A percentile compares a stretch with the other conserved stretches of the same genome.
These are phyloP conservation scores for Chaetothyriales sp. DNA, from an alignment of 2,329 filamentous ascomycete species.

Conservation along the genomic window DNA sequence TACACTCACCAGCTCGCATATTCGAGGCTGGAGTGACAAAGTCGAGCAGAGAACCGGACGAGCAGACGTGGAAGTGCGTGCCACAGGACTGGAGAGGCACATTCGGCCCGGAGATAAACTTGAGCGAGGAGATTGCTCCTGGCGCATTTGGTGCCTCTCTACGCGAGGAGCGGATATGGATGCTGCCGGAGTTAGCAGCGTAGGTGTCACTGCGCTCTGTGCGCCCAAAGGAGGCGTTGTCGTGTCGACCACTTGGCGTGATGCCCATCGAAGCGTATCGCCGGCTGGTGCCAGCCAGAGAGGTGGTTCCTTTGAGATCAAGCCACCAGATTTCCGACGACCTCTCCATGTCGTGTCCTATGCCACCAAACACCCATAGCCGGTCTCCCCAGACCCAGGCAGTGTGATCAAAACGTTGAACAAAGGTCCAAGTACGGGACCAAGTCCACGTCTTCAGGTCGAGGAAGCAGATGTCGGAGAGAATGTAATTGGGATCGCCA, in stretches of 20 bases:
- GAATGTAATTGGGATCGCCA: conserved; percentile 75
- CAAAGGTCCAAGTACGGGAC: conserved; percentile 92
- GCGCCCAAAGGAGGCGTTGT: conserved; percentile 26
- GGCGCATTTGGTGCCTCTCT: conserved; percentile 49
- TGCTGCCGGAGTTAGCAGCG: conserved; percentile 54
- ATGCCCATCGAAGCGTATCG: conserved; percentile 11
- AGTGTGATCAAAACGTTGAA: conserved; percentile 85
- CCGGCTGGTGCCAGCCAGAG: conserved; percentile 41
- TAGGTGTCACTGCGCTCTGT: conserved; percentile 37
- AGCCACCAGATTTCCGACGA: conserved; percentile 95
- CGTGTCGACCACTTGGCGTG: conserved; percentile 18
- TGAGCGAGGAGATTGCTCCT: conserved; percentile 74
- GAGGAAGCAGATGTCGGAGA: conserved; percentile 92
- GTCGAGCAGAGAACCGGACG: conserved; percentile 80
- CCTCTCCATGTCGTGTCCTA: conserved; percentile 94
- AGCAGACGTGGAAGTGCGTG: conserved; percentile 89
- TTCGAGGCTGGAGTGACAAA: conserved; percentile 86
- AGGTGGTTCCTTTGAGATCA: conserved; percentile 78
- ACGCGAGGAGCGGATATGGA: conserved; percentile 40
- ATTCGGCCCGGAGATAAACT: conserved; percentile 74
- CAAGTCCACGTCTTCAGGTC: conserved; percentile 96
- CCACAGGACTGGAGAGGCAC: conserved; percentile 80
- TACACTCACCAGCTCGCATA: conserved; percentile 74
- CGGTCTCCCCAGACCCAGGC: conserved; percentile 85
- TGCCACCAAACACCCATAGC: conserved; percentile 90